Evolutionary conservation across 352 stramenopile species (phyloP).

Genomic region (Phytophthora cactorum): DNA sequence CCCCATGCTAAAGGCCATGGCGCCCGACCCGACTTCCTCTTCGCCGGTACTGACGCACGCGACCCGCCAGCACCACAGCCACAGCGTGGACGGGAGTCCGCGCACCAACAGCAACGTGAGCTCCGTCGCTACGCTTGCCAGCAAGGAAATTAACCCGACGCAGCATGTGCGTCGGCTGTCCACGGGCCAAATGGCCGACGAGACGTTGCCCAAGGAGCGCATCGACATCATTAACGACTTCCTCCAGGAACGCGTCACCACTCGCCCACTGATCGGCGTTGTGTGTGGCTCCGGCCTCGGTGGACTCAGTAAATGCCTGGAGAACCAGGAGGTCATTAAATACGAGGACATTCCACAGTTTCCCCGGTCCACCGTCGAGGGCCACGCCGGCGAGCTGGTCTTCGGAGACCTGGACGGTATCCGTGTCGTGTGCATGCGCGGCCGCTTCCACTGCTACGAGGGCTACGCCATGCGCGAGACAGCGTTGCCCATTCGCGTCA

Average conservation of each 20-base stretch:
- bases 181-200: conserved; percentile 65
- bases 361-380: conserved; percentile 89
- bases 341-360: conserved; percentile 88
- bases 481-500: conserved; percentile 92
- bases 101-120: neutral
- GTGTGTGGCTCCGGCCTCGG: conserved; percentile 85
- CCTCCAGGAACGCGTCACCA: conserved; percentile 7
- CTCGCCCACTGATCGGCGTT: conserved; percentile 63
- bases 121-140: conserved; percentile 9
- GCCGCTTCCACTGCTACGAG: conserved; percentile 97
- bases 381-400: conserved; percentile 93
- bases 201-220: conserved; percentile 28
- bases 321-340: conserved; percentile 83
- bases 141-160: conserved; percentile 1
- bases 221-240: conserved; percentile 23
- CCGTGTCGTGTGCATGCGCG: conserved; percentile 92
- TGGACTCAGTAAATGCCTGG: conserved; percentile 86
- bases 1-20: conserved; percentile 1
- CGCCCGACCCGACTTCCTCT: conserved; percentile 2
- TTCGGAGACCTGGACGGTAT: conserved; percentile 87
- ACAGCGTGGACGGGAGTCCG: conserved; percentile 37
- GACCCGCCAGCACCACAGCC: conserved; percentile 35
- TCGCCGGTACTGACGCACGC: neutral
- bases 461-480: conserved; percentile 94
- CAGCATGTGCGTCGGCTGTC: conserved; percentile 39